Evolutionary conservation across 1,139 yeast genomes (phyloP).

Genomic region (Dujonia santamariae): DNA sequence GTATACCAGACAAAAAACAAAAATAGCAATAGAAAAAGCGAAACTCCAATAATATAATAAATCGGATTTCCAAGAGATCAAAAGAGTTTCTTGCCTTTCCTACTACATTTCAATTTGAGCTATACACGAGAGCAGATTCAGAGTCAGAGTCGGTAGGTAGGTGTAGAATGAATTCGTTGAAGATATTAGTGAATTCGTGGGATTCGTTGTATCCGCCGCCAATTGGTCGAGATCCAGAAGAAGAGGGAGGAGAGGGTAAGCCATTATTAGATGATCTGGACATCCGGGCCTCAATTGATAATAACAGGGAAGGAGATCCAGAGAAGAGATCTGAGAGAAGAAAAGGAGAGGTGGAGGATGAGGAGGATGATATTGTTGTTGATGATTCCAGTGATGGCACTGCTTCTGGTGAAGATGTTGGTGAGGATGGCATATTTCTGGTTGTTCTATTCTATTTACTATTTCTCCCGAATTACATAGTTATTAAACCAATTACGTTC

Average conservation of each 20-base stretch:
- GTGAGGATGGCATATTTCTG: background rate
- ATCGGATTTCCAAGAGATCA: too few species aligned
- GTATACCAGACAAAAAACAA: background rate
- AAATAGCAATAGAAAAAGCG: background rate
- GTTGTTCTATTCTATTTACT: slow-evolving; percentile 15
- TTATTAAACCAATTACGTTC: slow-evolving; percentile 43
- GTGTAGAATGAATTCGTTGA: slow-evolving; percentile 35
- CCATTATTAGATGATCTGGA: slow-evolving; percentile 8
- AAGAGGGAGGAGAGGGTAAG: slow-evolving; percentile 6
- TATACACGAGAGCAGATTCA: too few species aligned
- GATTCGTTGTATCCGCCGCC: slow-evolving; percentile 28
- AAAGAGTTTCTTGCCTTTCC: too few species aligned
- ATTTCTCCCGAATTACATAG: slow-evolving; percentile 39
- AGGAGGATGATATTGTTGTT: background rate
- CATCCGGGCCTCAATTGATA: slow-evolving; percentile 9
- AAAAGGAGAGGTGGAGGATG: background rate
- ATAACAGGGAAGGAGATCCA: slow-evolving; percentile 11
- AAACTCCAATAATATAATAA: background rate
- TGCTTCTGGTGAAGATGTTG: background rate
- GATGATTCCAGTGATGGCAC: background rate
- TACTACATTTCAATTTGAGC: too few species aligned
- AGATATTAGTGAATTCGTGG: slow-evolving; percentile 34
- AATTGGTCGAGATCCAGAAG: slow-evolving; percentile 7
- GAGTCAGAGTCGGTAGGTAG: too few species aligned
- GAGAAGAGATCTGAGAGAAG: slow-evolving; percentile 1